Evolutionary conservation across 1,284 basidiomycete genomes (phyloP).

Genomic region (Apiotrichum sp.): DNA sequence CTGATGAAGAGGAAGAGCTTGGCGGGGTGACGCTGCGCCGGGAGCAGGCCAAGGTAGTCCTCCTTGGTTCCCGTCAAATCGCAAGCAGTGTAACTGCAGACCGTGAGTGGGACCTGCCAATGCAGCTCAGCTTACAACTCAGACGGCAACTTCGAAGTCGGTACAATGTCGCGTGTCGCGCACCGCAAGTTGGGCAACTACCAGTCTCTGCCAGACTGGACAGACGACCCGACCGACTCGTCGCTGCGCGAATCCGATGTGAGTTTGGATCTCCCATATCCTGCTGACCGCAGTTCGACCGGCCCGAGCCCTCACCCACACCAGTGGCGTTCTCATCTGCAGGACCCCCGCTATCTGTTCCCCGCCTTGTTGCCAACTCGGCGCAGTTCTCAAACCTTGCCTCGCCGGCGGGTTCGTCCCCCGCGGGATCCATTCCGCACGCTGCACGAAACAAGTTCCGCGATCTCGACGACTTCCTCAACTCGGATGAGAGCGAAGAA

Average conservation of each 20-base stretch:
- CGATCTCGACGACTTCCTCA: constrained; percentile 46
- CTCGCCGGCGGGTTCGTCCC: constrained; percentile 3
- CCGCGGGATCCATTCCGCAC: constrained; percentile 8
- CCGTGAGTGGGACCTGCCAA: constrained; percentile 50
- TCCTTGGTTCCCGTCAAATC: constrained; percentile 63
- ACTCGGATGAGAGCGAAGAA: constrained; percentile 37
- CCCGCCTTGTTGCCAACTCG: not conserved
- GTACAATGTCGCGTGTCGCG: constrained; percentile 37
- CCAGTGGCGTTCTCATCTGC: not conserved
- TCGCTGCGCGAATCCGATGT: constrained; percentile 47
- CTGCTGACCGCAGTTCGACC: not conserved
- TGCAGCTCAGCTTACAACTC: not conserved
- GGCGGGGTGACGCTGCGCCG: constrained; percentile 69
- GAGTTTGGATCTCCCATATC: not conserved
- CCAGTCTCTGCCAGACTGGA: constrained; percentile 44
- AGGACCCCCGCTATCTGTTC: not conserved
- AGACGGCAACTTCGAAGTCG: constrained; percentile 33
- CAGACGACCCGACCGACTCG: constrained; percentile 49
- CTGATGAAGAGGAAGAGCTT: constrained; percentile 48
- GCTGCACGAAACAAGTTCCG: constrained; percentile 31
- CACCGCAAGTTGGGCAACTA: constrained; percentile 35
- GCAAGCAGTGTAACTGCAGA: constrained; percentile 45
- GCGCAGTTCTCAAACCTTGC: not conserved
- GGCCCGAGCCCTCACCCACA: not conserved
- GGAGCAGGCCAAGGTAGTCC: constrained; percentile 70